These are phyloP conservation scores for Cyclotella atomus DNA, from an alignment of 108 stramenopile species.

Conservation along the genomic window DNA sequence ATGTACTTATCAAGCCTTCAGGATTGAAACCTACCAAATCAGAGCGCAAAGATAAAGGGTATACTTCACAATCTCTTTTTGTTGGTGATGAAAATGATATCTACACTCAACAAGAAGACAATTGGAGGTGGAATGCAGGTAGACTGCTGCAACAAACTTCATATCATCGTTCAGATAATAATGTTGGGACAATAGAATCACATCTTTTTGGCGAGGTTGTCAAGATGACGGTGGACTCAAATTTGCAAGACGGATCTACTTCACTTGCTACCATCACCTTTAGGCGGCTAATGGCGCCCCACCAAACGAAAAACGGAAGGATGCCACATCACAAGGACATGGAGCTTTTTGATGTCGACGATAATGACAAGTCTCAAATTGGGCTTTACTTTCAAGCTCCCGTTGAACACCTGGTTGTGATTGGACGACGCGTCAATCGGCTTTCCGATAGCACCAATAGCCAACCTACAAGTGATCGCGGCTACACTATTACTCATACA, in stretches of 20 bases:
- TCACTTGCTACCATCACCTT: slow-evolving; percentile 65
- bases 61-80: slow-evolving; percentile 29
- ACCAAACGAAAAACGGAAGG: slow-evolving; percentile 62
- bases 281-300: slow-evolving; percentile 60
- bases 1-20: slow-evolving; percentile 48
- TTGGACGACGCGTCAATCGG: slow-evolving; percentile 42
- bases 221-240: slow-evolving; percentile 31
- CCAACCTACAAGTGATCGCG: background rate
- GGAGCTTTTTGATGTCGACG: slow-evolving; percentile 51
- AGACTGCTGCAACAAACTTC: background rate
- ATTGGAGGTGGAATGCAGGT: slow-evolving; percentile 67
- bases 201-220: slow-evolving; percentile 68
- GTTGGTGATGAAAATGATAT: slow-evolving; percentile 73
- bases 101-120: slow-evolving; percentile 59
- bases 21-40: slow-evolving; percentile 34
- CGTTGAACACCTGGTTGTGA: slow-evolving; percentile 62
- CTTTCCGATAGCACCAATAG: slow-evolving; percentile 4
- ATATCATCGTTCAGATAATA: background rate
- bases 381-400: slow-evolving; percentile 47
- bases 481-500: slow-evolving; percentile 43
- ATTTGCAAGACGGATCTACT: slow-evolving; percentile 12
- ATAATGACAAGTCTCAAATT: background rate
- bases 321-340: slow-evolving; percentile 32
- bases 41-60: too few species aligned
- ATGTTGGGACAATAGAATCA: slow-evolving; percentile 10